Base-by-base conservation (phyloP, 371 early-diverging fungal species). In the Saksenaea vasiformis region DNA sequence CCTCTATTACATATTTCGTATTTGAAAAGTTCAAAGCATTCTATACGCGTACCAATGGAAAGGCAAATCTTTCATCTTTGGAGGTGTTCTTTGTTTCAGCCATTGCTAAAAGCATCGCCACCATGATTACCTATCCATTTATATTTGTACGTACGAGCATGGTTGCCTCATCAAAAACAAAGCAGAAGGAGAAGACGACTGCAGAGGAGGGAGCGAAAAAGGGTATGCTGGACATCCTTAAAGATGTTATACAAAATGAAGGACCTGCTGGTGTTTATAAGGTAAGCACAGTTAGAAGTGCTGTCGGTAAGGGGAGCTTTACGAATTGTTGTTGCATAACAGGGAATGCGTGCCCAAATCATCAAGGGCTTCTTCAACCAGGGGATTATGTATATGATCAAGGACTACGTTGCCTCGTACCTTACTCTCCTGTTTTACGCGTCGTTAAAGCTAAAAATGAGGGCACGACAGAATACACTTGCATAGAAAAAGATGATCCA, bases 321-420 rank as follows among this genome's bases (percentile, higher is more conserved):
- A 38, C 41, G 17, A 39, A 11, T 34, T 24, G n/a, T 34, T 24
- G n/a, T 34, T 60, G n/a, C 19, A 22, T 37, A 22, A n/a, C 44
- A 74, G 66, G 82, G 82, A 14, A 78, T 81, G 73, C 75, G 76
- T 41, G 81, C 85, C 13, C 87, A 87, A 47, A 78, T 87, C 66
- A 79, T 74, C 65, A 87, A 87, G 62, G 87, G 87, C 1, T 87
- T 87, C 71, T 87, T 87, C 62, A 85, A 84, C 27, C 83, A 83
- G 60, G 87, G 87, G 13, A 71, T 87, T 64, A 84, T 87, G 84
- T 87, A 81, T 62, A 84, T 87, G 85, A 87, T 87, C 67, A 87
- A 87, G 68, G 87, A 85, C 51, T 79, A 80, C 39, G 83, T 87
- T 22, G 85, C 82, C 19, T 73, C 78, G 8, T 85, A 82, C 64